Evolutionary conservation across 257 asterid species (phyloP), one percentile per base, ranked within the genome.

Genomic region (Sherardia arvensis): DNA sequence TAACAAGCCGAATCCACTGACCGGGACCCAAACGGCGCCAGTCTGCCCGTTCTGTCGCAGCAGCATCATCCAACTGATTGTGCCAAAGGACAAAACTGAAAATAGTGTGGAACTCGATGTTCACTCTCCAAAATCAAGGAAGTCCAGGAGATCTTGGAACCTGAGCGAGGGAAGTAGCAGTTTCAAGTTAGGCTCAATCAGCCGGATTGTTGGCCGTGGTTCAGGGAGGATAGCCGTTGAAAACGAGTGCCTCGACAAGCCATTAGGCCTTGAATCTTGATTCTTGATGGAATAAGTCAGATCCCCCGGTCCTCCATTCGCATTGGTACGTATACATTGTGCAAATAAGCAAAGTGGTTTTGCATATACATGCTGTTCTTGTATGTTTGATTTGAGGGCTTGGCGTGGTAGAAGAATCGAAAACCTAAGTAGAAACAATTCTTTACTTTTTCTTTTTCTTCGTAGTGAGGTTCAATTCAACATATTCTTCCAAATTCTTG

Each of bases 21-120:
- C 85, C 0, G 61, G 85, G 29, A 68, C 70, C 73, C 79, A 77
- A 5, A 51, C 80, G 0, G 74, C 74, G 2, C 99, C 96, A 14
- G 77, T 87, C 63, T 92, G 97, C 80, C 99, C 99, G 3, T 92
- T 92, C 63, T 92, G 99, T 76, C 78, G 99, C 66, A 92, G 99
- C 64, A 84, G 74, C 83, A 92, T 92, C 26, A 81, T 65, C 67
- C 87, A 76, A 55, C 70, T 92, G 61, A 80, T 80, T 0, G 94
- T 85, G 47, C 87, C 90, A 4, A 82, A 85, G 80, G 77, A 77
- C 58, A 74, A 71, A 69, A 63, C 80, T 1, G 85, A 77, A 30
- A 74, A 75, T 17, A 77, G 74, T 5, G 64, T 22, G 17, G 88
- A 85, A 51, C 69, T 59, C 28, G 87, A 84, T 53, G 23, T 77